Evolutionary conservation across 2,329 filamentous ascomycete species (phyloP).

Genomic region (Ceratocystis colombiana): DNA sequence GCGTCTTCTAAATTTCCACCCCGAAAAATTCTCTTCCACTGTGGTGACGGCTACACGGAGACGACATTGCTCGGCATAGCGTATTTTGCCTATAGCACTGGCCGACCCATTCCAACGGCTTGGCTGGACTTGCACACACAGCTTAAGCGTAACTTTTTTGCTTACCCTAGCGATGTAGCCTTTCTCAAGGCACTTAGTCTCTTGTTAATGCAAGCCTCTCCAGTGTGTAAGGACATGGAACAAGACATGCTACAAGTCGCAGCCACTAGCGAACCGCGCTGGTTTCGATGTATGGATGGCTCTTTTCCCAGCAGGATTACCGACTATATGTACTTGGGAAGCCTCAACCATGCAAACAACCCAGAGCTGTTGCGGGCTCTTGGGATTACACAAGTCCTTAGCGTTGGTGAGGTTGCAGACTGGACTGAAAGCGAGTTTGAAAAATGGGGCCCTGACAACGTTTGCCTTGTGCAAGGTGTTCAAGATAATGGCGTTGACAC

Average conservation of each 20-base stretch:
- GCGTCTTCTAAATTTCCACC: constrained; percentile 32
- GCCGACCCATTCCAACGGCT: constrained; percentile 66
- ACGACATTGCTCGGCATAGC: constrained; percentile 79
- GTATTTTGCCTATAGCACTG: constrained; percentile 88
- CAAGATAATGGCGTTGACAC: constrained; percentile 97
- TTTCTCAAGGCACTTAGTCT: constrained; percentile 68
- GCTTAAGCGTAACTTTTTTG: constrained; percentile 86
- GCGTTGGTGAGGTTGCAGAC: constrained; percentile 77
- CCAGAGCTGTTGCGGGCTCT: constrained; percentile 67
- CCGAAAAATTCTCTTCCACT: constrained; percentile 77
- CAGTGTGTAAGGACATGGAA: constrained; percentile 34
- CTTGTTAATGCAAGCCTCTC: constrained; percentile 63
- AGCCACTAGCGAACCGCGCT: constrained; percentile 56
- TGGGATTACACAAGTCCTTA: constrained; percentile 79
- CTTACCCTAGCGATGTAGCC: constrained; percentile 81
- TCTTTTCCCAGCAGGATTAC: constrained; percentile 81
- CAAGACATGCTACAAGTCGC: constrained; percentile 25
- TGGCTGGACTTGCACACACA: constrained; percentile 77
- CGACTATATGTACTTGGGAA: constrained; percentile 93
- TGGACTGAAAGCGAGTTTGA: constrained; percentile 66
- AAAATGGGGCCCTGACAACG: constrained; percentile 65
- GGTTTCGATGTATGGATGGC: constrained; percentile 77
- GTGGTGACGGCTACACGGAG: constrained; percentile 92
- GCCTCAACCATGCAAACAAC: constrained; percentile 88
- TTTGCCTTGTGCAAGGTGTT: constrained; percentile 72